Evolutionary conservation across 2,329 filamentous ascomycete species (phyloP).

Genomic region (Fonsecaea pugnacius): DNA sequence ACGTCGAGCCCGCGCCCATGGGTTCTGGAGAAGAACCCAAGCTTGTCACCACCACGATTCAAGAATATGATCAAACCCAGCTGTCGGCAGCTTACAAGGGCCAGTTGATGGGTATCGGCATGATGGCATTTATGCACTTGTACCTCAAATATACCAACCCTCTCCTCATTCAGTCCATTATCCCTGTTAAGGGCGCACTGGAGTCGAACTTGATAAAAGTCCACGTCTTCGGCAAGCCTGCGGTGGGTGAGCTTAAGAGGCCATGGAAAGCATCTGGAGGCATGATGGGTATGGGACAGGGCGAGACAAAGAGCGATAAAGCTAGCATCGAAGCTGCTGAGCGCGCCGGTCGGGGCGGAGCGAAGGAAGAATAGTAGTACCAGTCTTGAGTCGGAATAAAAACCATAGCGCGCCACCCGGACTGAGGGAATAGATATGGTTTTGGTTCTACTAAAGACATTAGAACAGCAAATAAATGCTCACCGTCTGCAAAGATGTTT

Average conservation of each 20-base stretch:
- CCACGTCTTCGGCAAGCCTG: conserved; percentile 83
- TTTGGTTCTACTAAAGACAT: neutral
- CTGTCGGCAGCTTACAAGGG: conserved; percentile 83
- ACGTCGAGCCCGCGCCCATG: conserved; percentile 93
- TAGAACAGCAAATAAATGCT: neutral
- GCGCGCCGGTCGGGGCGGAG: conserved; percentile 55
- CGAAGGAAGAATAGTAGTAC: conserved; percentile 53
- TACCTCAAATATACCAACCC: conserved; percentile 99
- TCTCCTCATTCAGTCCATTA: conserved; percentile 96
- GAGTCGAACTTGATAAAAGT: conserved; percentile 97
- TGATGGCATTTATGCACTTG: conserved; percentile 98
- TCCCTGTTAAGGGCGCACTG: conserved; percentile 92
- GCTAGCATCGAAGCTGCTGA: conserved; percentile 65
- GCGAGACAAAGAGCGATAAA: conserved; percentile 85
- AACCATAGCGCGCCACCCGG: neutral
- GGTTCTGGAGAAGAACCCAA: conserved; percentile 93
- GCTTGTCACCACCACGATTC: conserved; percentile 92
- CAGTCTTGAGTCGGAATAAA: conserved; percentile 4
- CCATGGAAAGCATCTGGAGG: conserved; percentile 89
- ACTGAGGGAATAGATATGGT: conserved; percentile 16
- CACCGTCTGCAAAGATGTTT: neutral
- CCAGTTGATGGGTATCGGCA: conserved; percentile 92
- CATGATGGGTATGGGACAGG: conserved; percentile 74
- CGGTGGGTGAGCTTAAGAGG: conserved; percentile 86
- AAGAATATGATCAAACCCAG: conserved; percentile 90